Base-by-base conservation (phyloP, 2,329 filamentous ascomycete species). In the Calonectria naviculata region DNA sequence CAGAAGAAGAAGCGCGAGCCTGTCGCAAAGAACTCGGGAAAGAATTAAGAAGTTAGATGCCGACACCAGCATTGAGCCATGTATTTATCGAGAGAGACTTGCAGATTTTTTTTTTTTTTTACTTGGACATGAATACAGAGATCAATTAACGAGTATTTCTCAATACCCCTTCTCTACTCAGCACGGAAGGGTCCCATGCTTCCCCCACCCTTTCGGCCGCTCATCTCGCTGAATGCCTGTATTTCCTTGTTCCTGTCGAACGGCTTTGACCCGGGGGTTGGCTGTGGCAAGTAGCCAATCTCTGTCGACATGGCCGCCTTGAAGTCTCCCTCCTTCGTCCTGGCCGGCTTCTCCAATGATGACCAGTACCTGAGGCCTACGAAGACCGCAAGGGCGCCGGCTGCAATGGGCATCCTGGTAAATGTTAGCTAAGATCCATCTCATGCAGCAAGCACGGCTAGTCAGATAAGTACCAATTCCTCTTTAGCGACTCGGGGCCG, bases 371-470 rank as follows among this genome's bases (percentile, higher is more conserved):
- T 78, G 62, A 79, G 70, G 9, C 73, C 79, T 15, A 77, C 79
- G 2, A 78, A 56, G 13, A 80, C 17, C 5, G 78, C 68, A 17
- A 80, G 73, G 8, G 69, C 80, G 2, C 75, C 79, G 2, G 78
- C 81, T 0, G 73, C 80, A n/a, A 82, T 76, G 15, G 73, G 73
- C 28, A 79, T 49, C 78, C 81, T 83, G n/a, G n/a, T 6, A 0
- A 5, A 3, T 7, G 4, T 28, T 47, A 70, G 69, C 38, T n/a
- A 54, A n/a, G 13, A 2, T 6, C 8, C 12, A n/a, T 52, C 26
- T 28, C 36, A 7, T 19, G 5, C 12, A n/a, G 8, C 5, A 4
- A 26, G 36, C 31, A 26, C 36, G 12, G 44, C 26, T 4, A n/a
- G 34, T 24, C 26, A 5, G 15, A 44, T 28, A 17, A 8, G 24